Conservation (phyloP, 495 filamentous ascomycete genomes). For the Bombardia bombarda region DNA sequence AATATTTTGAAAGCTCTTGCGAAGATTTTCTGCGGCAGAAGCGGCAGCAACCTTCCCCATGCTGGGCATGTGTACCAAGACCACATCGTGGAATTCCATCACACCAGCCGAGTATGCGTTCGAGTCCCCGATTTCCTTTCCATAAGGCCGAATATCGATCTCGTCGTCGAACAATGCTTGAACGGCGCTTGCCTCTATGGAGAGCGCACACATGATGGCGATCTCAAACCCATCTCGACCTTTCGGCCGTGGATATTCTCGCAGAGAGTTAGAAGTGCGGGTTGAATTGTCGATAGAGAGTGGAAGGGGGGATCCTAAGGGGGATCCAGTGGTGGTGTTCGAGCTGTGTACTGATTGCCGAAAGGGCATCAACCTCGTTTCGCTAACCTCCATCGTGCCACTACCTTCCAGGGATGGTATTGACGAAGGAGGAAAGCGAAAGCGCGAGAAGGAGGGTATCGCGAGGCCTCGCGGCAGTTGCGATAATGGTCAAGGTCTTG, state of each 20-base stretch:
- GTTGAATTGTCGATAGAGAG: background rate
- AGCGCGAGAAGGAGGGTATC: no score
- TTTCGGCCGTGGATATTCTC: background rate
- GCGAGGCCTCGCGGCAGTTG: no score
- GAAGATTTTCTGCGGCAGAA: slow-evolving; percentile 17
- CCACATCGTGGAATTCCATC: slow-evolving; percentile 28
- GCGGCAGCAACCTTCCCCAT: slow-evolving; percentile 28
- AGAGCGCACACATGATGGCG: slow-evolving; percentile 27
- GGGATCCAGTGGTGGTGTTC: no score
- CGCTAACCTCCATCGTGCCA: no score
- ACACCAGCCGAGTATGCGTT: slow-evolving; percentile 30
- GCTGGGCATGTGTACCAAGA: slow-evolving; percentile 21
- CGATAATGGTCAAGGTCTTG: no score
- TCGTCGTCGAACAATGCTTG: slow-evolving; percentile 13
- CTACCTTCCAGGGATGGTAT: no score
- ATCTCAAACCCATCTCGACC: slow-evolving; percentile 14
- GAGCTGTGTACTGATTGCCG: no score
- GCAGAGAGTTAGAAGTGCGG: background rate
- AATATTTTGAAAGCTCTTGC: slow-evolving; percentile 20
- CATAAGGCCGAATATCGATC: slow-evolving; percentile 14
- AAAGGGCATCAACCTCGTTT: no score
- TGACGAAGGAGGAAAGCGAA: no score
- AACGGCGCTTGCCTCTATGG: slow-evolving; percentile 22
- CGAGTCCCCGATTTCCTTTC: slow-evolving; percentile 12
- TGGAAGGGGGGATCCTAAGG: no score